Evolutionary conservation across 495 filamentous ascomycete genomes (phyloP), one percentile per base, ranked within the genome.

Genomic region (Penicillium malachiteum): DNA sequence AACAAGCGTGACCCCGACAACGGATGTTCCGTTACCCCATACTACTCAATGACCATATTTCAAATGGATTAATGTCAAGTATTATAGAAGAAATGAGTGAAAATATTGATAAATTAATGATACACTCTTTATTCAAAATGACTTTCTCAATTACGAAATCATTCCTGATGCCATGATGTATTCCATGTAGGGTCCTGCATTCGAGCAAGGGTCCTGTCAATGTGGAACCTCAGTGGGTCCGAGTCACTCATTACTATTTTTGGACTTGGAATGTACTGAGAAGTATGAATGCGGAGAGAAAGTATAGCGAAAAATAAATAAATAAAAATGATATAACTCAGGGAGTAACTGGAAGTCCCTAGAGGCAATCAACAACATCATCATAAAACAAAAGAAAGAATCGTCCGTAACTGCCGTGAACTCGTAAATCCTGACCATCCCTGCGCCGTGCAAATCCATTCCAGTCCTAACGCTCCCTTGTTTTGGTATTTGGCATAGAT

Each of bases 1-100:
- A 64, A 64, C 58, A 60, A 35, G 38, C 50, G 50, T 46, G 43
- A 32, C 54, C 57, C 49, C 54, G 61, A 60, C 61, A 64, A 64
- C 61, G 54, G 53, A 35, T 44, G 11, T 16, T 31, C 17, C 18
- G n/a, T n/a, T n/a, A n/a, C 42, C 42, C 7, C 43, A 6, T 31
- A 18, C 30, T 32, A 16, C 14, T n/a, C 7, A 41, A 41, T 10
- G 6, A 14, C 8, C 7, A 8, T 12, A 13, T 40, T 8, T 11
- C 6, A 41, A 17, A 2, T 37, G 34, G 14, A n/a, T 14, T 7
- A n/a, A 41, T 17, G 39, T 7, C 10, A 41, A 26, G 4, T 26
- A 26, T 26, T 26, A 26, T 26, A 26, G 21, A 41, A 6, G 5
- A 41, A 41, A 14, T 14, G 17, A 43, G 40, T n/a, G 37, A 13